phyloP scores from a whole-genome alignment of 2,329 filamentous ascomycete species.

The Sporothrix euskadiensis region DNA sequence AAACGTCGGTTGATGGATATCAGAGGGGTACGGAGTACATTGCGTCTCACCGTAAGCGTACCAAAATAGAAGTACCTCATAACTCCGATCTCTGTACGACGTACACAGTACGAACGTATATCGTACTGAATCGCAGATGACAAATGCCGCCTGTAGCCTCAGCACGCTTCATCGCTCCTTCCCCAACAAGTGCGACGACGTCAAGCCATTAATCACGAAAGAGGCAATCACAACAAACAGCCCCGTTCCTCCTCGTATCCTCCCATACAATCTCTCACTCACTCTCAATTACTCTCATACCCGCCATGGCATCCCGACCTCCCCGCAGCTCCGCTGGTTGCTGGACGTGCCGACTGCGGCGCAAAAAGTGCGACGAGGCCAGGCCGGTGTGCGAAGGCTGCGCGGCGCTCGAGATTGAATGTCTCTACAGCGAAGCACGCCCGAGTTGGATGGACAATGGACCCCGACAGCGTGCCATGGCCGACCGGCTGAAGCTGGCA shows the following conservation, averaged over 20 bases:
- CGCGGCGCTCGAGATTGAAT: conserved; percentile 56
- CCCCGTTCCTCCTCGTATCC: not conserved
- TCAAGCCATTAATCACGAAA: not conserved
- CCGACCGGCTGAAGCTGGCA: conserved; percentile 56
- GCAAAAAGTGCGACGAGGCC: conserved; percentile 62
- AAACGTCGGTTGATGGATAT: too few relatives aligned
- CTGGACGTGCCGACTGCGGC: conserved; percentile 62
- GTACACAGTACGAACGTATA: too few relatives aligned
- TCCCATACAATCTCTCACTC: not conserved
- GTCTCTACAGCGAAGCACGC: conserved; percentile 54
- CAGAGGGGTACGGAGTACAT: too few relatives aligned
- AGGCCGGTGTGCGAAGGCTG: conserved; percentile 55
- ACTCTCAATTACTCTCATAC: not conserved
- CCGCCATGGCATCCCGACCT: not conserved
- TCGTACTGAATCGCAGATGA: not conserved
- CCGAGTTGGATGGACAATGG: conserved; percentile 61
- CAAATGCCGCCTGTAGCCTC: not conserved
- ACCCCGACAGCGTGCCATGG: conserved; percentile 51
- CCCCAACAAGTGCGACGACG: not conserved
- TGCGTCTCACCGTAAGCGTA: not conserved
- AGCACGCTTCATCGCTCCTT: not conserved
- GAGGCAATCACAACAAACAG: not conserved
- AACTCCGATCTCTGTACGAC: not conserved
- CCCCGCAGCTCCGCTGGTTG: conserved; percentile 51
- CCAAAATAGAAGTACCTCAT: not conserved